Percentiles rank a stretch among this genome's conserved stretches.
Conservation (phyloP, 1,139 yeast genomes). For the Blastobotrys arbuscula region DNA sequence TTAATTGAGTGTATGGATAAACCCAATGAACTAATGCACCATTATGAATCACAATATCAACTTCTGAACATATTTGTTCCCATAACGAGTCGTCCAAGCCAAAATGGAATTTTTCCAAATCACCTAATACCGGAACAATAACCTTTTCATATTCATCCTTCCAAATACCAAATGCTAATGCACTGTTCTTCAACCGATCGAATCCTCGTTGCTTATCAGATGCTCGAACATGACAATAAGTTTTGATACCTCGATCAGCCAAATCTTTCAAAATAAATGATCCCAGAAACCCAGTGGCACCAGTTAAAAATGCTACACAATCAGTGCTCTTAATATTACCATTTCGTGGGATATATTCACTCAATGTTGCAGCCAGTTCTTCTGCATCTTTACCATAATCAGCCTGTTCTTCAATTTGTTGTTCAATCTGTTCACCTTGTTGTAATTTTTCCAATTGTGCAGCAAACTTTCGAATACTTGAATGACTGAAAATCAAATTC, state of each 20-base stretch:
- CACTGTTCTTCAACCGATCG: slow-evolving; percentile 70
- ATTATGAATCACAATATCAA: slow-evolving; percentile 87
- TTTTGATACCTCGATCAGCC: slow-evolving; percentile 45
- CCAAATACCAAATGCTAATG: slow-evolving; percentile 85
- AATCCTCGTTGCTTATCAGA: slow-evolving; percentile 59
- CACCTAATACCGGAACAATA: slow-evolving; percentile 77
- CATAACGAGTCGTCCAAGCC: slow-evolving; percentile 61
- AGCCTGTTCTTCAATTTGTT: slow-evolving; percentile 18
- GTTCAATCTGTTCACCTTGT: slow-evolving; percentile 28
- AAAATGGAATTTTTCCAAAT: slow-evolving; percentile 63
- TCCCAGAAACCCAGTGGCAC: slow-evolving; percentile 95
- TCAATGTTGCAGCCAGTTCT: slow-evolving; percentile 42
- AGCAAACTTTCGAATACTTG: slow-evolving; percentile 78
- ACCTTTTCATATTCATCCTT: slow-evolving; percentile 50
- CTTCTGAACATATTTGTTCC: slow-evolving; percentile 47
- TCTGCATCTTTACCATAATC: slow-evolving; percentile 70
- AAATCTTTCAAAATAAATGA: slow-evolving; percentile 78
- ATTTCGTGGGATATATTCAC: slow-evolving; percentile 37
- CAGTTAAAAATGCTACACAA: slow-evolving; percentile 79
- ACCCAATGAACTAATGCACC: slow-evolving; percentile 99
- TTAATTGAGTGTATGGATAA: slow-evolving; percentile 81
- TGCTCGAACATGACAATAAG: slow-evolving; percentile 90
- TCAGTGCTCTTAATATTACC: slow-evolving; percentile 30
- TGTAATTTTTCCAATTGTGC: slow-evolving; percentile 56
- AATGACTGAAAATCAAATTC: slow-evolving; percentile 82